Evolutionary conservation across 2,329 filamentous ascomycete species (phyloP), one percentile per base, ranked within the genome.

Genomic region (Fusarium paranaense): DNA sequence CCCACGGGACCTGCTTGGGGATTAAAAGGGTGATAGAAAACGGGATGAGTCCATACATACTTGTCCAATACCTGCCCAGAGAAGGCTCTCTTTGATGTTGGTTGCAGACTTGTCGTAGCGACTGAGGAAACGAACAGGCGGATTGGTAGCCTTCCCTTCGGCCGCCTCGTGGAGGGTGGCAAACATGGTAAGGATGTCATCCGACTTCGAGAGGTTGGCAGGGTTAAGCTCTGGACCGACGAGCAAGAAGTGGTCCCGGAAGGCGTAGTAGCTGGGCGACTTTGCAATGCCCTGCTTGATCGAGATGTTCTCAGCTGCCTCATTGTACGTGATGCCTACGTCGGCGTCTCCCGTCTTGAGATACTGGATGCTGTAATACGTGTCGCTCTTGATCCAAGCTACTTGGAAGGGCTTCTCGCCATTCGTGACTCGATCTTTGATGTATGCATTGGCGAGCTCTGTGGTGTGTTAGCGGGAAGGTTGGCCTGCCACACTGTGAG

Each of bases 21-120:
- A 33, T 70, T 20, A 64, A 32, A 9, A 6, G 1, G 5, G 2
- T 13, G 27, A 13, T 16, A 42, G 2, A 13, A 2, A 18, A 27
- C n/a, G 2, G n/a, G 9, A 4, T 6, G 18, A 6, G 16, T 0
- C 5, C 6, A 25, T 25, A 4, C 6, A 5, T 59, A 74, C 82
- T 75, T 87, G 86, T 6, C 85, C 86, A 37, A 87, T 86, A 0
- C 78, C 76, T 5, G 84, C 81, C 85, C 85, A 88, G 4, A 87
- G 75, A 40, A 81, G 71, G 0, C 83, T 83, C 61, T 87, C 86
- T 67, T 86, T 86, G 59, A 87, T 86, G 67, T 86, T 87, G 5
- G 85, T 86, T 0, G 86, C 86, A 3, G 85, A 86, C 73, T 87
- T 87, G 69, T 87, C 86, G 59, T 82, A 87, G 1, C 86, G 81